phyloP scores from a whole-genome alignment of 345 rosid genomes.

The Moricandia arvensis region DNA sequence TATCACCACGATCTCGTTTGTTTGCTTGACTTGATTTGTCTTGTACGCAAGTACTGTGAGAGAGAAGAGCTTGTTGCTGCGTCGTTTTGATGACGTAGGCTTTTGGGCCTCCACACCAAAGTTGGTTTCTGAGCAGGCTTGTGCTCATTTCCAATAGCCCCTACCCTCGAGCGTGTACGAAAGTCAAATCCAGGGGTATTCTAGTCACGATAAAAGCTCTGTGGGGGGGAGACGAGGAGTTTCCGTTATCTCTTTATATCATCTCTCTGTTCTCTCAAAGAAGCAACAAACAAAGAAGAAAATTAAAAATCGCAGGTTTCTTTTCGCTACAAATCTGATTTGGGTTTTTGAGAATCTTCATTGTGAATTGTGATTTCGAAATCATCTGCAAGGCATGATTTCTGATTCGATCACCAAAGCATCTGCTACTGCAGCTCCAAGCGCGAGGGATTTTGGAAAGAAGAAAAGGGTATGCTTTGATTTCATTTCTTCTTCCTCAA shows the following conservation, averaged over 20 bases:
- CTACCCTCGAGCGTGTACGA: neutral
- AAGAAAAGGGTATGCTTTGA: conserved; percentile 64
- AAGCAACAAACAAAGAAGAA: neutral
- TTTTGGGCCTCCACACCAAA: too few relatives aligned
- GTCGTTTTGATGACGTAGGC: too few relatives aligned
- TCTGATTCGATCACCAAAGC: conserved; percentile 62
- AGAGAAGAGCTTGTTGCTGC: too few relatives aligned
- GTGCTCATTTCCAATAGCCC: neutral
- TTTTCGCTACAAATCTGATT: conserved; percentile 37
- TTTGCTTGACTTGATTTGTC: too few relatives aligned
- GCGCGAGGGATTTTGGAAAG: conserved; percentile 58
- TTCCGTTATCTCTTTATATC: conserved; percentile 64
- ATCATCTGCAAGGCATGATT: conserved; percentile 46
- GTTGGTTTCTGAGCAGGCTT: too few relatives aligned
- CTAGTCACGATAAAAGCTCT: conserved; percentile 16
- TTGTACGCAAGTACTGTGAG: too few relatives aligned
- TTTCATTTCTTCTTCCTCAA: neutral
- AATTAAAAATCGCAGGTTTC: conserved; percentile 33
- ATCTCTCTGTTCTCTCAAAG: conserved; percentile 30
- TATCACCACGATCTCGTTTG: too few relatives aligned
- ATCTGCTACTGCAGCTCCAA: conserved; percentile 49
- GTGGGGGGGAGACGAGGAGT: conserved; percentile 62
- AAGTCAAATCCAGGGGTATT: conserved; percentile 28
- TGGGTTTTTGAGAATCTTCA: conserved; percentile 52
- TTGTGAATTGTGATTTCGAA: neutral